Percentiles rank a stretch among this genome's conserved stretches.
Evolutionary conservation across 179 eudicot genomes (phyloP).

Genomic region (Amaranthus tricolor): DNA sequence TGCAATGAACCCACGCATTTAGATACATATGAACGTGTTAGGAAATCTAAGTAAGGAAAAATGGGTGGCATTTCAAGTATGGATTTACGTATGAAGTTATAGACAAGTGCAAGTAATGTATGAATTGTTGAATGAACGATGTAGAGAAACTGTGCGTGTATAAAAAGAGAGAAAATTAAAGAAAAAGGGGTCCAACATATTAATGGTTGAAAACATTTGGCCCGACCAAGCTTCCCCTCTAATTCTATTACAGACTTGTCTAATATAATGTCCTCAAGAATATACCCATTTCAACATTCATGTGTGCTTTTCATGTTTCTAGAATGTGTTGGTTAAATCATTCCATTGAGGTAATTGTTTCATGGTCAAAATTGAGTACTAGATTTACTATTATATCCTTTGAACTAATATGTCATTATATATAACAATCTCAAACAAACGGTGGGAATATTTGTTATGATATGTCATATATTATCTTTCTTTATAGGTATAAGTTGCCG

Average conservation of each 20-base stretch:
- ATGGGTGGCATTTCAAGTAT: neutral
- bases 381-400: too few species aligned
- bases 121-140: neutral
- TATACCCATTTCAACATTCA: conserved; percentile 18
- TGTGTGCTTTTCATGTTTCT: conserved; percentile 22
- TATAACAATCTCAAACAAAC: too few species aligned
- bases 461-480: too few species aligned
- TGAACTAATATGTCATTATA: too few species aligned
- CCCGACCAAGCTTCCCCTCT: conserved; percentile 29
- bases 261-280: conserved; percentile 25
- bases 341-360: neutral
- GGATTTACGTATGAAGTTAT: neutral
- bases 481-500: too few species aligned
- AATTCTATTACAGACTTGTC: conserved; percentile 20
- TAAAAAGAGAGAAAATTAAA: neutral
- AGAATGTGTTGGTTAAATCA: neutral
- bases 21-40: too few species aligned
- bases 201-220: conserved; percentile 27
- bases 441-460: too few species aligned
- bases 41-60: too few species aligned
- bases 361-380: too few species aligned
- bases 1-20: too few species aligned
- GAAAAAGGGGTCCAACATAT: conserved; percentile 2
- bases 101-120: neutral
- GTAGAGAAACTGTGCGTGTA: neutral